phyloP scores from a whole-genome alignment of 1,284 basidiomycete species.

The Pseudozyma sp. region DNA sequence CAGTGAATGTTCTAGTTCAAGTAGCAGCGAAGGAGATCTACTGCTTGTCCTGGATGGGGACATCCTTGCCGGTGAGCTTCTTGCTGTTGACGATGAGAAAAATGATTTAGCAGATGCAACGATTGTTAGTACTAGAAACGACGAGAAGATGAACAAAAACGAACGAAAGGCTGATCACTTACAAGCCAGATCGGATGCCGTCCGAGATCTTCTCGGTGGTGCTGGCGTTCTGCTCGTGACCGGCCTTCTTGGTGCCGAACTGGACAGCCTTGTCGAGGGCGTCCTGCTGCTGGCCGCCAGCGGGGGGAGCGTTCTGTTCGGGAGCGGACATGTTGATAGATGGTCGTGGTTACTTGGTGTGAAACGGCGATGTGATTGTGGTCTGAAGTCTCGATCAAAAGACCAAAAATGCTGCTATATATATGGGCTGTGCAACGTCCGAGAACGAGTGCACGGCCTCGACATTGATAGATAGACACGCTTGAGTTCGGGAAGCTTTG shows the following conservation, averaged over 20 bases:
- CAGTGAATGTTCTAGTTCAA: neutral
- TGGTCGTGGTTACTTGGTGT: too few relatives aligned
- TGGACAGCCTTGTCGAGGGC: conserved; percentile 59
- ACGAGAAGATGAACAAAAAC: neutral
- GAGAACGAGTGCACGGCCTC: too few relatives aligned
- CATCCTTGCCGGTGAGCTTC: conserved; percentile 59
- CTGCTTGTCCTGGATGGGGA: conserved; percentile 63
- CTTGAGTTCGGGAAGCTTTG: too few relatives aligned
- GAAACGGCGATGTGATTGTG: too few relatives aligned
- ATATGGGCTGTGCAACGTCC: too few relatives aligned
- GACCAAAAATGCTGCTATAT: too few relatives aligned
- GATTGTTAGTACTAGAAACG: neutral
- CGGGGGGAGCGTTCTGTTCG: conserved; percentile 20
- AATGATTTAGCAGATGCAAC: neutral
- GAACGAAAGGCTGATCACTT: conserved; percentile 1
- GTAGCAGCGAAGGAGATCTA: conserved; percentile 8
- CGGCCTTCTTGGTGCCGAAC: conserved; percentile 38
- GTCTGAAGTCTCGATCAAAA: too few relatives aligned
- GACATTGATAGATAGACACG: too few relatives aligned
- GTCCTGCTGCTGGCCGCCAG: conserved; percentile 51
- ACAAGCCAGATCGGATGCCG: conserved; percentile 56
- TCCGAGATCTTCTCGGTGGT: conserved; percentile 62
- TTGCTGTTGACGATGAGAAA: conserved; percentile 33
- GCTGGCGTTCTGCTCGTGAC: conserved; percentile 43
- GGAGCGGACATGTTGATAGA: conserved; percentile 40